phyloP scores from a whole-genome alignment of 768 basidiomycete genomes.

The Lentinula sp. region DNA sequence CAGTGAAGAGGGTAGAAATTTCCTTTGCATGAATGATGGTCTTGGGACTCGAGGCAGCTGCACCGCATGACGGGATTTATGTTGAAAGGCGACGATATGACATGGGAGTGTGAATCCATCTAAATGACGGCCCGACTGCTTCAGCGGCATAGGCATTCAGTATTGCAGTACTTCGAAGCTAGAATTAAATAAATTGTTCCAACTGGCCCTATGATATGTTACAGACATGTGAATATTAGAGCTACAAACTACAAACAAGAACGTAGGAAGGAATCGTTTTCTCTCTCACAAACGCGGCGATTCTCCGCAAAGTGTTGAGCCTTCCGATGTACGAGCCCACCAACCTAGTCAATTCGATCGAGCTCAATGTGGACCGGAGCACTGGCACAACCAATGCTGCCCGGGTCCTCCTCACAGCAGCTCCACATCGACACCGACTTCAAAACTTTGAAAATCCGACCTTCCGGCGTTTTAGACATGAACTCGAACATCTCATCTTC shows the following conservation, averaged over 20 bases:
- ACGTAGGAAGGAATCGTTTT: too few relatives aligned
- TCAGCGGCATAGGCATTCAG: too few relatives aligned
- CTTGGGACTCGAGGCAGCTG: not conserved
- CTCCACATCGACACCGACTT: conserved; percentile 39
- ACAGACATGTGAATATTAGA: too few relatives aligned
- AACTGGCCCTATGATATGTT: too few relatives aligned
- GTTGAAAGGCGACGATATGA: not conserved
- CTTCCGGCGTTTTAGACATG: conserved; percentile 27
- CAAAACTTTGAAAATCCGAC: conserved; percentile 22
- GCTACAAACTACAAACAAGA: too few relatives aligned
- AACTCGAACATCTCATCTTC: conserved; percentile 36
- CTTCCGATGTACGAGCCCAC: too few relatives aligned
- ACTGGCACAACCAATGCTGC: conserved; percentile 28
- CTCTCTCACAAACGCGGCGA: too few relatives aligned
- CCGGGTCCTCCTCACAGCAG: conserved; percentile 38
- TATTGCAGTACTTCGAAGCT: too few relatives aligned
- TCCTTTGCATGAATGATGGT: not conserved
- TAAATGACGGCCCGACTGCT: too few relatives aligned
- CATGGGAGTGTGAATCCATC: too few relatives aligned
- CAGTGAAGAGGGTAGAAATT: not conserved
- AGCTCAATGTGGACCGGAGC: conserved; percentile 11
- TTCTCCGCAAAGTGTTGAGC: too few relatives aligned
- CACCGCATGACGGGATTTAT: not conserved
- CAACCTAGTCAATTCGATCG: not conserved
- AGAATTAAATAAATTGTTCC: too few relatives aligned